A percentile compares a stretch with the other conserved stretches of the same genome.
These are phyloP conservation scores for Penicillium paradoxum DNA, from an alignment of 495 filamentous ascomycete genomes.

Conservation along the genomic window DNA sequence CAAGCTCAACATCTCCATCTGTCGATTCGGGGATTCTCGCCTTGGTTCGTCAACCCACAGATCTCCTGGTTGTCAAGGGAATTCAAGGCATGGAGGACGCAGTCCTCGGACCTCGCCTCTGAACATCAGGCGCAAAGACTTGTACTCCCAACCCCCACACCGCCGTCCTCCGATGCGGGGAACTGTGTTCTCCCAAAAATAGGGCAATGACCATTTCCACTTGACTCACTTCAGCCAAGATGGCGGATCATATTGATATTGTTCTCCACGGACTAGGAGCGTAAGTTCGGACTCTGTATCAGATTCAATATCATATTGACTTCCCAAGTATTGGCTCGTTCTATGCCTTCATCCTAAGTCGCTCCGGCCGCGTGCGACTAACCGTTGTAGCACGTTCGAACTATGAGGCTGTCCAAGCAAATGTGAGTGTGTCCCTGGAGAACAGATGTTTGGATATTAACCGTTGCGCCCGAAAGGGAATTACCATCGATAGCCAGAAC, in stretches of 20 bases:
- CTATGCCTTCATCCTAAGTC: conserved; percentile 44
- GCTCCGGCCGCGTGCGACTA: conserved; percentile 36
- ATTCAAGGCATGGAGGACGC: conserved; percentile 88
- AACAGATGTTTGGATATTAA: background rate
- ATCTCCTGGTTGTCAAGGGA: conserved; percentile 85
- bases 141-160: conserved; percentile 44
- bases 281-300: conserved; percentile 16
- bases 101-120: conserved; percentile 60
- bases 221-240: background rate
- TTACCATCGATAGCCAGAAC: conserved; percentile 41
- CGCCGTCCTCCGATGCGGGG: conserved; percentile 9
- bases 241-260: conserved; percentile 31
- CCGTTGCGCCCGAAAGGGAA: conserved; percentile 25
- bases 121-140: conserved; percentile 74
- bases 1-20: conserved; percentile 73
- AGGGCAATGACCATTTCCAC: background rate
- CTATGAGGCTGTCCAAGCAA: conserved; percentile 40
- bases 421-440: conserved; percentile 20
- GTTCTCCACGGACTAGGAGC: conserved; percentile 37
- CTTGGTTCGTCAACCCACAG: conserved; percentile 73
- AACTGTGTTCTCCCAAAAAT: background rate
- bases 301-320: background rate
- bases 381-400: conserved; percentile 52
- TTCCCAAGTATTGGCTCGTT: conserved; percentile 38
- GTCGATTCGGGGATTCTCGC: conserved; percentile 78